phyloP scores from a whole-genome alignment of 257 asterid genomes.

The Nemophila menziesii region DNA sequence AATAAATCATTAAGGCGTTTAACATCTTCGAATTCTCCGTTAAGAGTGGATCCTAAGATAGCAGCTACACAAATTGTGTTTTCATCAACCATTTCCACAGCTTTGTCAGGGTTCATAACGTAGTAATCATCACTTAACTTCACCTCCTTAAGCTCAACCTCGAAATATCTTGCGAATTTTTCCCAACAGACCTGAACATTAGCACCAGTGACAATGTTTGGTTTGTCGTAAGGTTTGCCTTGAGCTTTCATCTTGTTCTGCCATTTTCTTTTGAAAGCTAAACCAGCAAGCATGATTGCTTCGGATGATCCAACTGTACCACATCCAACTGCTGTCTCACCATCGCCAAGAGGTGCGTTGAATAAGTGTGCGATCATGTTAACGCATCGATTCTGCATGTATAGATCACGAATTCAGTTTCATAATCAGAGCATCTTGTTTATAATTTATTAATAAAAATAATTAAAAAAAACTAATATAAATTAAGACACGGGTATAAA shows the following conservation, averaged over 20 bases:
- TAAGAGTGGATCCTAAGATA: constrained; percentile 22
- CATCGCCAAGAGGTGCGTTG: constrained; percentile 17
- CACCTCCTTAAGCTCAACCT: constrained; percentile 19
- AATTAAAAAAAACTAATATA: too few relatives aligned
- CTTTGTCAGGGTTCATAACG: constrained; percentile 21
- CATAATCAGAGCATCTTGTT: too few relatives aligned
- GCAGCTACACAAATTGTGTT: constrained; percentile 22
- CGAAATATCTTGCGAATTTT: constrained; percentile 19
- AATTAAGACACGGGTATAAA: too few relatives aligned
- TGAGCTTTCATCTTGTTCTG: constrained; percentile 17
- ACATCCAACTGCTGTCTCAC: constrained; percentile 17
- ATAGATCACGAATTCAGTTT: neutral
- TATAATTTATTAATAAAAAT: too few relatives aligned
- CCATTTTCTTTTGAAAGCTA: constrained; percentile 22
- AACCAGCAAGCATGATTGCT: constrained; percentile 22
- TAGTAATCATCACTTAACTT: constrained; percentile 17
- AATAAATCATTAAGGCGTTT: constrained; percentile 18
- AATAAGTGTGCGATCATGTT: constrained; percentile 18
- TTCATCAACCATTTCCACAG: constrained; percentile 22
- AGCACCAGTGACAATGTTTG: constrained; percentile 20
- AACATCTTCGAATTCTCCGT: constrained; percentile 25
- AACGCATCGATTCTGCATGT: constrained; percentile 16
- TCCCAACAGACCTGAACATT: constrained; percentile 24
- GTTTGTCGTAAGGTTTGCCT: constrained; percentile 17
- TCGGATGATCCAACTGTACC: constrained; percentile 23